A percentile compares a stretch with the other conserved stretches of the same genome.
Conservation (phyloP, 2,329 filamentous ascomycete species). For the Paraphoma chrysanthemicola region DNA sequence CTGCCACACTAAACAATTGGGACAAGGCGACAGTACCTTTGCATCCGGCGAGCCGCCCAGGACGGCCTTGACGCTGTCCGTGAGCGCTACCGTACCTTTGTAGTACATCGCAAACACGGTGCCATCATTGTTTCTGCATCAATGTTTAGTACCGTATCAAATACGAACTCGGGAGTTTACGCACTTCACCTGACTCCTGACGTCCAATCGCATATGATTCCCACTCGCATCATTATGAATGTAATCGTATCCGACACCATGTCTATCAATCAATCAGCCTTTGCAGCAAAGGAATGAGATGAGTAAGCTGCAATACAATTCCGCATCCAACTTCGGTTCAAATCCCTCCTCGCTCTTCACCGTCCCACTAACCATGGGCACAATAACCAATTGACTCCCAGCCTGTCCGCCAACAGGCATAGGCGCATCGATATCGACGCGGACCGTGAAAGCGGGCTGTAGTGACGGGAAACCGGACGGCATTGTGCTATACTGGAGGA, state of each 20-base stretch:
- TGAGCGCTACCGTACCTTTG: conserved; percentile 37
- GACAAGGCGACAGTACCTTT: conserved; percentile 1
- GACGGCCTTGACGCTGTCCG: conserved; percentile 29
- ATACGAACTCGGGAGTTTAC: too few relatives aligned
- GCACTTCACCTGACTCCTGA: conserved; percentile 35
- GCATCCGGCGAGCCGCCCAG: conserved; percentile 27
- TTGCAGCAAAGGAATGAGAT: too few relatives aligned
- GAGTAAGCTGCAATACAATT: too few relatives aligned
- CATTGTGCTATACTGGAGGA: background rate
- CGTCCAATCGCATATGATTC: conserved; percentile 37
- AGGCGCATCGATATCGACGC: conserved; percentile 37
- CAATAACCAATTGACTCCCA: conserved; percentile 31
- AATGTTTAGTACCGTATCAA: too few relatives aligned
- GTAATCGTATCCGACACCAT: conserved; percentile 42
- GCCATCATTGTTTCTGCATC: conserved; percentile 22
- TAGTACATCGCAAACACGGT: conserved; percentile 43
- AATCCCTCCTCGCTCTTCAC: conserved; percentile 41
- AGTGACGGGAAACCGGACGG: conserved; percentile 37
- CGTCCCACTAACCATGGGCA: conserved; percentile 38
- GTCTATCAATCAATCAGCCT: conserved; percentile 13
- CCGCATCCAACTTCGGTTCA: conserved; percentile 34
- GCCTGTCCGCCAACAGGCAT: conserved; percentile 32
- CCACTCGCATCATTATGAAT: conserved; percentile 38
- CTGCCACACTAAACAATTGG: too few relatives aligned
- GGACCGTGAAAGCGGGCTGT: conserved; percentile 40